These are phyloP conservation scores for Chaetomium cochliodes DNA, from an alignment of 495 filamentous ascomycete species.

Conservation along the genomic window DNA sequence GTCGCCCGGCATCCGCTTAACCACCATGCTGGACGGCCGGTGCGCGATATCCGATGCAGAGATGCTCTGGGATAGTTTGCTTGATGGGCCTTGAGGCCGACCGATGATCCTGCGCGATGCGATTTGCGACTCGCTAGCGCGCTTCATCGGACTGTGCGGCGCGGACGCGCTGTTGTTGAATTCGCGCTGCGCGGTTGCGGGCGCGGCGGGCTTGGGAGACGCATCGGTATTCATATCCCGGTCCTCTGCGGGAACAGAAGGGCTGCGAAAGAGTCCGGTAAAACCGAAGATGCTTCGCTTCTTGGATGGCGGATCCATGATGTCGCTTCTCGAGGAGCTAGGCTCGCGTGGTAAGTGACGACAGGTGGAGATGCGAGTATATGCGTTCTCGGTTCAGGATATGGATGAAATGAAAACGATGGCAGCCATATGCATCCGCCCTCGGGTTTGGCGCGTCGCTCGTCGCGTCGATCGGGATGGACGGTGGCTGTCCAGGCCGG, in stretches of 20 bases:
- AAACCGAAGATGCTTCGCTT: constrained; percentile 37
- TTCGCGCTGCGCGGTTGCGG: constrained; percentile 24
- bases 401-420: not conserved
- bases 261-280: constrained; percentile 30
- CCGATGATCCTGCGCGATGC: constrained; percentile 36
- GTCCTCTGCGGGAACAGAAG: constrained; percentile 25
- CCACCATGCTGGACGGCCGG: constrained; percentile 16
- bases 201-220: constrained; percentile 15
- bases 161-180: constrained; percentile 29
- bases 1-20: constrained; percentile 37
- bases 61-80: constrained; percentile 37
- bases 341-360: constrained; percentile 7
- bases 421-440: constrained; percentile 17
- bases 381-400: constrained; percentile 1
- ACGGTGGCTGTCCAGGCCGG: constrained; percentile 14
- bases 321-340: constrained; percentile 16
- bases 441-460: constrained; percentile 14
- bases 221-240: constrained; percentile 15
- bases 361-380: not conserved
- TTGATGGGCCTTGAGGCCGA: constrained; percentile 38
- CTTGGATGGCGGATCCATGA: constrained; percentile 36
- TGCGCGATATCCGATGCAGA: constrained; percentile 34
- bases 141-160: constrained; percentile 40
- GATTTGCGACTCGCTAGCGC: constrained; percentile 38
- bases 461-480: constrained; percentile 20